These are phyloP conservation scores for Dictyostelium intermedium DNA, from an alignment of 78 protist species.

Conservation along the genomic window DNA sequence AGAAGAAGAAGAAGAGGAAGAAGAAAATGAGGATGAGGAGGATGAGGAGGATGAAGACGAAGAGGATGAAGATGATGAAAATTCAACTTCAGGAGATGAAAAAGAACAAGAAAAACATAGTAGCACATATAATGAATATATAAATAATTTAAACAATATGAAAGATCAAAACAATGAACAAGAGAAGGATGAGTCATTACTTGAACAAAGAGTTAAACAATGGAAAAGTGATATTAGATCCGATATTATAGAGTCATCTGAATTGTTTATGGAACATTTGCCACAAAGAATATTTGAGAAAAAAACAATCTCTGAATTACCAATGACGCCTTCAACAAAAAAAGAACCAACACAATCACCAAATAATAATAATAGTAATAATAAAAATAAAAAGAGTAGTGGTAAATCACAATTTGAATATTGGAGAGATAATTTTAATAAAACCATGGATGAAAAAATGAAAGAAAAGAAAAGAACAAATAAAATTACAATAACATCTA, in stretches of 20 bases:
- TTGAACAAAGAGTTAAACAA: slow-evolving; percentile 23
- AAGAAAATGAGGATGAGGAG: background rate
- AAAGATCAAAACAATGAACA: background rate
- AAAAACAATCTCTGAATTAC: background rate
- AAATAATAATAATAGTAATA: background rate
- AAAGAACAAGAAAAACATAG: background rate
- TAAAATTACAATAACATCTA: background rate
- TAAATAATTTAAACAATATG: background rate
- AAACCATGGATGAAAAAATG: slow-evolving; percentile 16
- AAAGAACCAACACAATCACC: background rate
- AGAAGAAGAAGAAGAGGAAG: background rate
- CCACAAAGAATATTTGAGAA: slow-evolving; percentile 1
- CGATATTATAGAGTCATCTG: background rate
- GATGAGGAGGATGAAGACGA: background rate
- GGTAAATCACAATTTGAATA: background rate
- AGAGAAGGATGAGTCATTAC: background rate
- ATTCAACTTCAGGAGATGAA: background rate
- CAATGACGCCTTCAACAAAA: background rate
- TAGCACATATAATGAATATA: background rate
- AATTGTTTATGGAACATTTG: background rate
- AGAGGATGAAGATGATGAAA: background rate
- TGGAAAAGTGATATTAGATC: background rate
- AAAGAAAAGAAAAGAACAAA: background rate
- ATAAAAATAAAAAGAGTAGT: background rate
- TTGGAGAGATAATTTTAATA: slow-evolving; percentile 33